Evolutionary conservation across 768 basidiomycete species (phyloP).

Genomic region (Pisolithus orientalis): DNA sequence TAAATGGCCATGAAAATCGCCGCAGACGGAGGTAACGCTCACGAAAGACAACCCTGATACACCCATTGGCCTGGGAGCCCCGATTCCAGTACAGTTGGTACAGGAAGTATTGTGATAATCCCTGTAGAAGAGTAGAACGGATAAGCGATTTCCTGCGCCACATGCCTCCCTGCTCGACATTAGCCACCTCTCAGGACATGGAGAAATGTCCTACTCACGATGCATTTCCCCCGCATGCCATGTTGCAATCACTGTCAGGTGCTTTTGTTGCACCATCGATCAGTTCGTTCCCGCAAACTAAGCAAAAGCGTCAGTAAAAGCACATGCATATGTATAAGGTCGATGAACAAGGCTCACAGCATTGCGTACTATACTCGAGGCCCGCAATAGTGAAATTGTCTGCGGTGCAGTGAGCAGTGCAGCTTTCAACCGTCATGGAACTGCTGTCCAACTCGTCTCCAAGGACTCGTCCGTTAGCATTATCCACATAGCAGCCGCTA

Average conservation of each 20-base stretch:
- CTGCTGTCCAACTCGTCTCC: constrained; percentile 32
- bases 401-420: constrained; percentile 51
- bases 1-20: background rate
- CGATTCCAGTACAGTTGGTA: constrained; percentile 51
- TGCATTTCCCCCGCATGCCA: constrained; percentile 66
- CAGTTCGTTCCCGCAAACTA: constrained; percentile 68
- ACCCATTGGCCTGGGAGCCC: constrained; percentile 57
- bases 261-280: constrained; percentile 52
- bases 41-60: constrained; percentile 67
- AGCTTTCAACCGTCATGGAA: constrained; percentile 52
- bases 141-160: constrained; percentile 67
- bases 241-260: constrained; percentile 52
- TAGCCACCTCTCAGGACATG: constrained; percentile 1
- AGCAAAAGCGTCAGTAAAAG: background rate
- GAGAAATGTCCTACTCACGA: constrained; percentile 35
- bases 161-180: constrained; percentile 49
- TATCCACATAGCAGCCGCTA: constrained; percentile 67
- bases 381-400: constrained; percentile 63
- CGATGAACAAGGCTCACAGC: constrained; percentile 33
- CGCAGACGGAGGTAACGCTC: constrained; percentile 14
- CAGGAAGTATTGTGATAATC: constrained; percentile 47
- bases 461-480: constrained; percentile 59
- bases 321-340: constrained; percentile 1
- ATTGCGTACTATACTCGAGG: constrained; percentile 53
- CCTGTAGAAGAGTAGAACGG: constrained; percentile 58